These are phyloP conservation scores for Trichoderma sp. DNA, from an alignment of 2,329 filamentous ascomycete species.

Conservation along the genomic window DNA sequence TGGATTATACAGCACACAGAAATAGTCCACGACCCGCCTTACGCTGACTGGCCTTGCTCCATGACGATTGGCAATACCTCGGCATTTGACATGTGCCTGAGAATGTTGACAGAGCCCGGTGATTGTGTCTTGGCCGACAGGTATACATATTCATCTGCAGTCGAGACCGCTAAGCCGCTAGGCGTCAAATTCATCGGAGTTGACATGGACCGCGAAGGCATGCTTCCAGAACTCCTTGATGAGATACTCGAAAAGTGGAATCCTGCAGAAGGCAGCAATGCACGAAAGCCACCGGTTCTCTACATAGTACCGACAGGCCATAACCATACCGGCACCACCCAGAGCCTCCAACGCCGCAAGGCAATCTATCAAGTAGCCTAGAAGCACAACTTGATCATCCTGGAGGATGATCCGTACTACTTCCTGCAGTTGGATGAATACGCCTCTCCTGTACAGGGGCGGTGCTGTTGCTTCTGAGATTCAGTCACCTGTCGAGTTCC, in stretches of 20 bases:
- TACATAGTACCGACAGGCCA: slow-evolving; percentile 53
- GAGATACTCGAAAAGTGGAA: background rate
- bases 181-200: background rate
- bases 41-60: slow-evolving; percentile 12
- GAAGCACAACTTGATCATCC: slow-evolving; percentile 82
- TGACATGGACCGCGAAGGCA: slow-evolving; percentile 8
- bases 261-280: background rate
- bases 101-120: slow-evolving; percentile 5
- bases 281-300: background rate
- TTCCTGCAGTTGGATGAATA: slow-evolving; percentile 79
- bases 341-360: slow-evolving; percentile 69
- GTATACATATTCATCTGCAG: background rate
- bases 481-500: slow-evolving; percentile 63
- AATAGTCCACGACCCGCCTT: slow-evolving; percentile 10
- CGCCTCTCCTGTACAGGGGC: slow-evolving; percentile 52
- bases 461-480: slow-evolving; percentile 41
- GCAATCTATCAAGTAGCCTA: slow-evolving; percentile 78
- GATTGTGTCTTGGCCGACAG: slow-evolving; percentile 5
- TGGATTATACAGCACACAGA: slow-evolving; percentile 12
- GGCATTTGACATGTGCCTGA: slow-evolving; percentile 8
- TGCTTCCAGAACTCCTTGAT: background rate
- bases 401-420: slow-evolving; percentile 96
- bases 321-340: slow-evolving; percentile 77
- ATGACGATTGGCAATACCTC: slow-evolving; percentile 13
- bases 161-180: background rate